Conservation (phyloP, 2,329 filamentous ascomycete genomes). For the Neopestalotiopsis rosae region DNA sequence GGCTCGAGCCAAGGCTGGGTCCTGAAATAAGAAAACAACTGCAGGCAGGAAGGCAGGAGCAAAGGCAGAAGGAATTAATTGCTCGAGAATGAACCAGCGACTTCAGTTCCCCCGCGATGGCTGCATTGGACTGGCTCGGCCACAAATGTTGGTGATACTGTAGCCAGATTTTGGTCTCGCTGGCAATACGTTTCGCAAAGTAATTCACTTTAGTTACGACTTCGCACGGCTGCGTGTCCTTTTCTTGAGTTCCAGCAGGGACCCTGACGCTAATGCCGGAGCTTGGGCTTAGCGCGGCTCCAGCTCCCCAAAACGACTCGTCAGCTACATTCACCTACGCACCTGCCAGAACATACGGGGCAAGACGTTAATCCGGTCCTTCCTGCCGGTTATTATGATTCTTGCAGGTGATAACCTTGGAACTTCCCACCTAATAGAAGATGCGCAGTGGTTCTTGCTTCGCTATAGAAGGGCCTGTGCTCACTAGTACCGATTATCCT, state of each 20-base stretch:
- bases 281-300: conserved; percentile 12
- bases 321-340: neutral
- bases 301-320: neutral
- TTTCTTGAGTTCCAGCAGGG: conserved; percentile 9
- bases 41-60: conserved; percentile 12
- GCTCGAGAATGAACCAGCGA: conserved; percentile 4
- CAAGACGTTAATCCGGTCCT: conserved; percentile 6
- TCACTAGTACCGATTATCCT: neutral
- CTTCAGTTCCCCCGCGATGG: conserved; percentile 13
- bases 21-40: neutral
- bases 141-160: neutral
- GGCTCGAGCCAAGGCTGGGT: conserved; percentile 12
- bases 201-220: neutral
- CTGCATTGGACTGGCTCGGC: conserved; percentile 16
- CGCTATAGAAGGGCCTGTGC: neutral
- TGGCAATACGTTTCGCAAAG: conserved; percentile 5
- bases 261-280: conserved; percentile 17
- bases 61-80: conserved; percentile 5
- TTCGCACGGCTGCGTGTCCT: conserved; percentile 13
- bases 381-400: neutral
- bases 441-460: neutral
- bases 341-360: neutral
- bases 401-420: neutral
- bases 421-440: neutral
- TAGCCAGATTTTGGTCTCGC: neutral